Evolutionary conservation across 768 basidiomycete genomes (phyloP).

Genomic region (Pholiota molesta): DNA sequence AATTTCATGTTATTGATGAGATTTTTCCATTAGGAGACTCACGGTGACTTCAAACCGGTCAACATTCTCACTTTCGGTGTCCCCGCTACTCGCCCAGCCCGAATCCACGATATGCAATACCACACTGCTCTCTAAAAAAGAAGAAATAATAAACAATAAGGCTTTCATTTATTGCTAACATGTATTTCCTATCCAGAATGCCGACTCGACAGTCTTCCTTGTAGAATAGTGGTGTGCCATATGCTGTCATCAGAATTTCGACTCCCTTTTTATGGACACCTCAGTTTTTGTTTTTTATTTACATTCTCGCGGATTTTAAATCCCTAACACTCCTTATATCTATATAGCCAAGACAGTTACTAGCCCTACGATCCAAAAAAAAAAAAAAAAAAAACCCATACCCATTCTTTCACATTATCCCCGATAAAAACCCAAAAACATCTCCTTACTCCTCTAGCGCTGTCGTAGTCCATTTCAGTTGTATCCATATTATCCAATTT

Average conservation of each 20-base stretch:
- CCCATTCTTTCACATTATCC: background rate
- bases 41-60: slow-evolving; percentile 40
- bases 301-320: background rate
- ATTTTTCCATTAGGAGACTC: slow-evolving; percentile 35
- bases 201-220: background rate
- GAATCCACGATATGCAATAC: slow-evolving; percentile 28
- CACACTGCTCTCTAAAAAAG: slow-evolving; percentile 21
- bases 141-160: background rate
- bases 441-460: slow-evolving; percentile 14
- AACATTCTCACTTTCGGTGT: slow-evolving; percentile 51
- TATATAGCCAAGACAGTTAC: slow-evolving; percentile 11
- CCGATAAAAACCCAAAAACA: slow-evolving; percentile 6
- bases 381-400: background rate
- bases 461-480: slow-evolving; percentile 47
- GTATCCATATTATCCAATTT: slow-evolving; percentile 73
- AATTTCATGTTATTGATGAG: slow-evolving; percentile 1
- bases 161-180: slow-evolving; percentile 9
- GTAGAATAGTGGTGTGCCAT: background rate
- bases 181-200: slow-evolving; percentile 7
- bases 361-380: background rate
- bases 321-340: background rate
- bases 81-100: slow-evolving; percentile 24
- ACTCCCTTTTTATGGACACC: background rate
- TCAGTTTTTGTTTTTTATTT: background rate
- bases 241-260: background rate